Conservation (phyloP, 2,329 filamentous ascomycete species). For the Cercospora berteroae region DNA sequence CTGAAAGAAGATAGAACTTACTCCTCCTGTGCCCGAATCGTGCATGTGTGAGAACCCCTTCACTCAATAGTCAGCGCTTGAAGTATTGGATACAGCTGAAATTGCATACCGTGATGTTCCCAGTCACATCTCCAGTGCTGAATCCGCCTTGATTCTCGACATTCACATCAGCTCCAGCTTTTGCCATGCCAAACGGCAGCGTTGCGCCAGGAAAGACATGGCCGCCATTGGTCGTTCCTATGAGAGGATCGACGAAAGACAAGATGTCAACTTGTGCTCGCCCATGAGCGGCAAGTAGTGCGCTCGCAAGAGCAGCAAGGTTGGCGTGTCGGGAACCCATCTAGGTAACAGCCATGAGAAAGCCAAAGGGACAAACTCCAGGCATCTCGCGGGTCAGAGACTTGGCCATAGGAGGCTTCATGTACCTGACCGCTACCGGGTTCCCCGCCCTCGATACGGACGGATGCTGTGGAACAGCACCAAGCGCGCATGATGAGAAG, state of each 20-base stretch:
- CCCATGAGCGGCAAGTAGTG: background rate
- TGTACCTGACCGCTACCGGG: background rate
- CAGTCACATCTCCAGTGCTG: slow-evolving; percentile 36
- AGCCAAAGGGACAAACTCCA: background rate
- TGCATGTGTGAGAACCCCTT: slow-evolving; percentile 49
- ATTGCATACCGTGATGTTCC: slow-evolving; percentile 22
- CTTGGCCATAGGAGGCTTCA: background rate
- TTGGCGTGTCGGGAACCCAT: background rate
- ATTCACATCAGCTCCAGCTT: slow-evolving; percentile 49
- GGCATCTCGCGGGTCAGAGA: background rate
- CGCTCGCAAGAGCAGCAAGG: background rate
- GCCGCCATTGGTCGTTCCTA: slow-evolving; percentile 45
- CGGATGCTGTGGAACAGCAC: background rate
- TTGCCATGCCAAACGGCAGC: slow-evolving; percentile 49
- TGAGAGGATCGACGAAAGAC: slow-evolving; percentile 43
- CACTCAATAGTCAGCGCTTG: background rate
- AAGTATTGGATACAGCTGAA: background rate
- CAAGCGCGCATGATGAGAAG: background rate
- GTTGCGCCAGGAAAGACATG: slow-evolving; percentile 51
- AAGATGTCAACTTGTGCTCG: slow-evolving; percentile 22
- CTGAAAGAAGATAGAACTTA: slow-evolving; percentile 32
- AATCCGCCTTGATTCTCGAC: slow-evolving; percentile 49
- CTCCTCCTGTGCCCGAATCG: slow-evolving; percentile 52
- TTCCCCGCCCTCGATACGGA: background rate
- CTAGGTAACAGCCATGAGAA: background rate